These are phyloP conservation scores for Immersiporthe knoxdaviesiana DNA, from an alignment of 2,329 filamentous ascomycete genomes.

Conservation along the genomic window DNA sequence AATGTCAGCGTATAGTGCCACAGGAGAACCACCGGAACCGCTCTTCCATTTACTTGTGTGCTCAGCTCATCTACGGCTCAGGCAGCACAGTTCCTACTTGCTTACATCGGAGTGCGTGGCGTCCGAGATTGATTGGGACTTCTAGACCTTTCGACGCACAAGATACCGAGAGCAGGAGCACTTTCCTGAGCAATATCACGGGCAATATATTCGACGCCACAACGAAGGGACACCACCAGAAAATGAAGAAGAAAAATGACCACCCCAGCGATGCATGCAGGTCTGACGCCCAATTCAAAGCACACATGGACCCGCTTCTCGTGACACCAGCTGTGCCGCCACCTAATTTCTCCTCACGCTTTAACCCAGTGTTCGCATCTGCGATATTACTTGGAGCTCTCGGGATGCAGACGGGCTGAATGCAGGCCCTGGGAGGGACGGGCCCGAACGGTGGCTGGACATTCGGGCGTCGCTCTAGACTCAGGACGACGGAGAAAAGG, in stretches of 20 bases:
- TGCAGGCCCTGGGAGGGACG: neutral
- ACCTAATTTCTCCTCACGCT: neutral
- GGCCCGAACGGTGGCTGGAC: neutral
- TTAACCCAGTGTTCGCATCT: neutral
- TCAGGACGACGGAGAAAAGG: neutral
- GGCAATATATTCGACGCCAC: neutral
- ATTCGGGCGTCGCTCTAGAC: neutral
- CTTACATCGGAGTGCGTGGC: neutral
- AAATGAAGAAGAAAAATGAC: no score
- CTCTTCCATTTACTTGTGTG: neutral
- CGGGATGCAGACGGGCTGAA: neutral
- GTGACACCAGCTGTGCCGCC: neutral
- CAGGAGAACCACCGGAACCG: neutral
- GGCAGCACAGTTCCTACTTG: neutral
- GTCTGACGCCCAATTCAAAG: neutral
- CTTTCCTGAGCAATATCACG: neutral
- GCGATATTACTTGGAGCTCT: neutral
- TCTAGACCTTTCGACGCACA: neutral
- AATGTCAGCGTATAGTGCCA: neutral
- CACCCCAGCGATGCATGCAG: neutral
- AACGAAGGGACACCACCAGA: neutral
- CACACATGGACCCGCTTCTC: neutral
- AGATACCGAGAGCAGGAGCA: neutral
- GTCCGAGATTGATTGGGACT: neutral
- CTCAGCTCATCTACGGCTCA: neutral